phyloP scores from a whole-genome alignment of 345 rosid genomes.

The Crucihimalaya himalaica region DNA sequence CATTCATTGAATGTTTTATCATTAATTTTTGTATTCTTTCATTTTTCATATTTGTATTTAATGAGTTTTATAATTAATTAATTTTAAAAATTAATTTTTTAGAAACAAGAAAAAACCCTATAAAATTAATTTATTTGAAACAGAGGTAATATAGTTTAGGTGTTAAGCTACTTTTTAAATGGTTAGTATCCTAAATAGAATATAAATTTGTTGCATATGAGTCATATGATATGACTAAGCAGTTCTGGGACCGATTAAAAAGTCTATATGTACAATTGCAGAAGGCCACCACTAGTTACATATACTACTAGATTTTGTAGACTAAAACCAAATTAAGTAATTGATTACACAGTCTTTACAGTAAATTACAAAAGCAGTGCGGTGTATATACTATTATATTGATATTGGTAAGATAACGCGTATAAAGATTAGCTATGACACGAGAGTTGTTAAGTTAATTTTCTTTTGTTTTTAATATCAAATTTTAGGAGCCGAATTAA shows the following conservation, averaged over 20 bases:
- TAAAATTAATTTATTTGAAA: too few relatives aligned
- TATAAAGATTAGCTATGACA: constrained; percentile 19
- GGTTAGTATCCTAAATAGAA: not conserved
- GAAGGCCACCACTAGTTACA: constrained; percentile 2
- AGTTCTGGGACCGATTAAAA: not conserved
- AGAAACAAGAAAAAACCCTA: too few relatives aligned
- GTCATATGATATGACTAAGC: not conserved
- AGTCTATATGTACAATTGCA: not conserved
- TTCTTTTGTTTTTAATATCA: constrained; percentile 14
- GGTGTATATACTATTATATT: not conserved
- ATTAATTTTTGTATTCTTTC: too few relatives aligned
- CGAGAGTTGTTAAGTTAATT: constrained; percentile 23
- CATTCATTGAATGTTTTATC: too few relatives aligned
- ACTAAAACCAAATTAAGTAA: not conserved
- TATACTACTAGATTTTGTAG: not conserved
- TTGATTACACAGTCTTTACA: not conserved
- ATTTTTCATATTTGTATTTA: too few relatives aligned
- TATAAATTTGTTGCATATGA: not conserved
- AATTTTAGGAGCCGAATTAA: constrained; percentile 19
- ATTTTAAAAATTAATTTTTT: too few relatives aligned
- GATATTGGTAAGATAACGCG: constrained; percentile 36
- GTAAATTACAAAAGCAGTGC: not conserved
- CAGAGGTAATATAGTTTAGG: constrained; percentile 19
- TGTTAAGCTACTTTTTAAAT: constrained; percentile 9
- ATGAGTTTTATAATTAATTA: too few relatives aligned